Percentiles rank a stretch among this genome's conserved stretches.
Conservation (phyloP, 2,329 filamentous ascomycete genomes). For the Nakataea oryzae region DNA sequence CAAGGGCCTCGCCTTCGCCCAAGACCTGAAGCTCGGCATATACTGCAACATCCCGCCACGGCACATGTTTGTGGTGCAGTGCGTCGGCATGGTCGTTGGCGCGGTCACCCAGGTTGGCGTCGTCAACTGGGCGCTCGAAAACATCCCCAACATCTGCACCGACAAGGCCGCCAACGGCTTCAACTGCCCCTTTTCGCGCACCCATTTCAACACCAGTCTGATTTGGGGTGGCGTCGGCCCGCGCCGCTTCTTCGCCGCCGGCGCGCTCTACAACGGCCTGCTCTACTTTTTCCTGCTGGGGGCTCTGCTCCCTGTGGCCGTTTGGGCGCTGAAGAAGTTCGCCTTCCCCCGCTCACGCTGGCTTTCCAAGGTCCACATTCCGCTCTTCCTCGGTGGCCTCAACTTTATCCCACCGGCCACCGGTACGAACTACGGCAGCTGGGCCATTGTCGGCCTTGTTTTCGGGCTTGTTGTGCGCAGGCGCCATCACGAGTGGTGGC, state of each 20-base stretch:
- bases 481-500: slow-evolving; percentile 33
- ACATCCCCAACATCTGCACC: slow-evolving; percentile 30
- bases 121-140: slow-evolving; percentile 20
- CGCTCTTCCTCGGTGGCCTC: slow-evolving; percentile 23
- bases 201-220: slow-evolving; percentile 34
- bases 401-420: slow-evolving; percentile 26
- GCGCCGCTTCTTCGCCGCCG: slow-evolving; percentile 31
- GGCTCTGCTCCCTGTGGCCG: slow-evolving; percentile 19
- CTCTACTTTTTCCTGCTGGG: slow-evolving; percentile 42
- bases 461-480: slow-evolving; percentile 33
- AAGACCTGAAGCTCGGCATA: slow-evolving; percentile 40
- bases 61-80: slow-evolving; percentile 35
- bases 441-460: slow-evolving; percentile 32
- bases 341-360: neutral
- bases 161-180: slow-evolving; percentile 30
- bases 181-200: slow-evolving; percentile 35
- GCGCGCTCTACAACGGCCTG: slow-evolving; percentile 33
- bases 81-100: slow-evolving; percentile 33
- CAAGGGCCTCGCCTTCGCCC: slow-evolving; percentile 33
- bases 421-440: slow-evolving; percentile 22
- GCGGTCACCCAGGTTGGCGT: slow-evolving; percentile 29
- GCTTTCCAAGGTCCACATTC: slow-evolving; percentile 20
- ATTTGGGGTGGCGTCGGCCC: slow-evolving; percentile 44
- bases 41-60: slow-evolving; percentile 38
- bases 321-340: neutral